Percentiles rank a stretch among this genome's conserved stretches.
Evolutionary conservation across 768 basidiomycete genomes (phyloP).

Genomic region (Rhodotorula sphaerocarpa): DNA sequence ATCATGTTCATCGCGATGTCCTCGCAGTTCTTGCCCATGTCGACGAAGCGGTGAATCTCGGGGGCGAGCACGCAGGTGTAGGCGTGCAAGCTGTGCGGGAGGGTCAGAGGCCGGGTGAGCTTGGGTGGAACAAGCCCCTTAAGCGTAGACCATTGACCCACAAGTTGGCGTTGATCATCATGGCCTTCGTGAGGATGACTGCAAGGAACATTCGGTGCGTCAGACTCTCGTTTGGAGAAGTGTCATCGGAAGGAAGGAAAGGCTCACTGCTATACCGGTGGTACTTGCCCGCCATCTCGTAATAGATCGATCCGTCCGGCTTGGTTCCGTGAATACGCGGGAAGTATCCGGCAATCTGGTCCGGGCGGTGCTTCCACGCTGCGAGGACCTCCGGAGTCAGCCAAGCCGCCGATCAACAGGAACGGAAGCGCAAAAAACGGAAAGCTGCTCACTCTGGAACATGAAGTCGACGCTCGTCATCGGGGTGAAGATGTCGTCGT

Average conservation of each 20-base stretch:
- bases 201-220: too few relatives aligned
- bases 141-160: not conserved
- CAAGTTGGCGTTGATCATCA: slow-evolving; percentile 5
- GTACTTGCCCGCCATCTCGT: slow-evolving; percentile 2
- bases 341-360: not conserved
- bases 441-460: not conserved
- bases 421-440: too few relatives aligned
- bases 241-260: too few relatives aligned
- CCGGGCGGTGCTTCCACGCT: not conserved
- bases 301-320: not conserved
- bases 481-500: not conserved
- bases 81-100: not conserved
- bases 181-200: not conserved
- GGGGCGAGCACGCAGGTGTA: not conserved
- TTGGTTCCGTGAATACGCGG: not conserved
- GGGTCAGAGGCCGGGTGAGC: not conserved
- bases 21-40: not conserved
- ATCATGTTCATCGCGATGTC: slow-evolving; percentile 5
- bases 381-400: too few relatives aligned
- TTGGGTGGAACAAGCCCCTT: too few relatives aligned
- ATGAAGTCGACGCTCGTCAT: not conserved
- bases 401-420: too few relatives aligned
- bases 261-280: not conserved
- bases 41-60: not conserved
- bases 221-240: too few relatives aligned